Percentiles rank a stretch among this genome's conserved stretches.
Conservation (phyloP, 2,329 filamentous ascomycete species). For the Xylaria sp. region DNA sequence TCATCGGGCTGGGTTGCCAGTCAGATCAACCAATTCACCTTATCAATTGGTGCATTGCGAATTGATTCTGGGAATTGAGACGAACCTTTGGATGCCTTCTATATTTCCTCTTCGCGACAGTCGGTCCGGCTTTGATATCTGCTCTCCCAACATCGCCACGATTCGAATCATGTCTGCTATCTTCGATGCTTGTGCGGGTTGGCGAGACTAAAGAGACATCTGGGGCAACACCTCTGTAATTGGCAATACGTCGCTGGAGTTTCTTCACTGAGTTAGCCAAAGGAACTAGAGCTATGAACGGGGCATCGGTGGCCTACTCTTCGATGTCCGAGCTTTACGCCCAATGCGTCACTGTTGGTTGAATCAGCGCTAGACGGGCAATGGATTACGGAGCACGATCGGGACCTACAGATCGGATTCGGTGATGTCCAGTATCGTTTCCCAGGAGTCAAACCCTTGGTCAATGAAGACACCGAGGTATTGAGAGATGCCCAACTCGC, state of each 20-base stretch:
- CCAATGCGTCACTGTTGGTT: constrained; percentile 69
- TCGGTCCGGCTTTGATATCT: constrained; percentile 57
- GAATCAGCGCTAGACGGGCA: constrained; percentile 34
- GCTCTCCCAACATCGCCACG: constrained; percentile 57
- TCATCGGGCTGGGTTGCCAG: constrained; percentile 71
- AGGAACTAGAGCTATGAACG: not conserved
- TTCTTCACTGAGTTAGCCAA: constrained; percentile 62
- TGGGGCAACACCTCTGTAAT: constrained; percentile 71
- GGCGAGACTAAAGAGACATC: constrained; percentile 62
- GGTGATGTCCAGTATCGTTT: constrained; percentile 83
- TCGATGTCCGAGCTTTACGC: constrained; percentile 82
- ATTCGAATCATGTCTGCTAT: constrained; percentile 63
- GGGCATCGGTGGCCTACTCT: constrained; percentile 64
- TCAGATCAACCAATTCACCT: constrained; percentile 15
- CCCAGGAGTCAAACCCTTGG: constrained; percentile 87
- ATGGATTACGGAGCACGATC: not conserved
- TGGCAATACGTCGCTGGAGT: constrained; percentile 84
- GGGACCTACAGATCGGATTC: constrained; percentile 79
- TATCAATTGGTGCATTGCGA: not conserved
- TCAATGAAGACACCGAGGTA: constrained; percentile 78
- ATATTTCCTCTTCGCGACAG: constrained; percentile 75
- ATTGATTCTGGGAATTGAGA: constrained; percentile 12
- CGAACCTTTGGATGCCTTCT: constrained; percentile 78
- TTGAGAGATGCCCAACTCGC: constrained; percentile 80
- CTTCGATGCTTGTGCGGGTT: constrained; percentile 63